Percentiles rank a stretch among this genome's conserved stretches.
Evolutionary conservation across 176 grass and related monocot genomes (phyloP).

Genomic region (Themeda triandra): DNA sequence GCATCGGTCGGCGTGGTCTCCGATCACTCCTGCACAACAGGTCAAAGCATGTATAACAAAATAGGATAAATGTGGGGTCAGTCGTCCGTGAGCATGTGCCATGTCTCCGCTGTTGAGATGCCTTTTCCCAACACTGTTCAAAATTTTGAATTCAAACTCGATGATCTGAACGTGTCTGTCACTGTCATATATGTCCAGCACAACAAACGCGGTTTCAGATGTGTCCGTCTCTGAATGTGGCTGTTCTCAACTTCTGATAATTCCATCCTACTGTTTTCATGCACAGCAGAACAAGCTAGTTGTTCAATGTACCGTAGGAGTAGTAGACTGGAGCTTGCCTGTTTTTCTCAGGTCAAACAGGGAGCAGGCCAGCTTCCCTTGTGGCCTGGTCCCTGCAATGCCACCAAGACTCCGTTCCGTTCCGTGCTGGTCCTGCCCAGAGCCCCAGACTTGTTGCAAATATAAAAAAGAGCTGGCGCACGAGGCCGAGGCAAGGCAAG

Average conservation of each 20-base stretch:
- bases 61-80: too few relatives aligned
- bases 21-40: too few relatives aligned
- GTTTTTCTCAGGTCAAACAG: not conserved
- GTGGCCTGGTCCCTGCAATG: not conserved
- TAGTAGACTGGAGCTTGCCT: not conserved
- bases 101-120: too few relatives aligned
- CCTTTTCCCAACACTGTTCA: too few relatives aligned
- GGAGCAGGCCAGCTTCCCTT: not conserved
- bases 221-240: too few relatives aligned
- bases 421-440: not conserved
- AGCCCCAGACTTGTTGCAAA: not conserved
- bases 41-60: too few relatives aligned
- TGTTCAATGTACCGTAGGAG: too few relatives aligned
- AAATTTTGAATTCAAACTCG: not conserved
- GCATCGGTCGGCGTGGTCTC: too few relatives aligned
- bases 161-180: not conserved
- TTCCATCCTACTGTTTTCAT: not conserved
- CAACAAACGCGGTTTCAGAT: constrained; percentile 12
- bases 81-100: too few relatives aligned
- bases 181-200: not conserved
- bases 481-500: not conserved
- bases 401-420: not conserved
- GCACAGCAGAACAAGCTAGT: not conserved
- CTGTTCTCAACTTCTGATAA: not conserved
- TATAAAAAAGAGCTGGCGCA: constrained; percentile 5